Evolutionary conservation across 352 stramenopile species (phyloP), one percentile per base, ranked within the genome.

Genomic region (Globisporangium iwayamae): DNA sequence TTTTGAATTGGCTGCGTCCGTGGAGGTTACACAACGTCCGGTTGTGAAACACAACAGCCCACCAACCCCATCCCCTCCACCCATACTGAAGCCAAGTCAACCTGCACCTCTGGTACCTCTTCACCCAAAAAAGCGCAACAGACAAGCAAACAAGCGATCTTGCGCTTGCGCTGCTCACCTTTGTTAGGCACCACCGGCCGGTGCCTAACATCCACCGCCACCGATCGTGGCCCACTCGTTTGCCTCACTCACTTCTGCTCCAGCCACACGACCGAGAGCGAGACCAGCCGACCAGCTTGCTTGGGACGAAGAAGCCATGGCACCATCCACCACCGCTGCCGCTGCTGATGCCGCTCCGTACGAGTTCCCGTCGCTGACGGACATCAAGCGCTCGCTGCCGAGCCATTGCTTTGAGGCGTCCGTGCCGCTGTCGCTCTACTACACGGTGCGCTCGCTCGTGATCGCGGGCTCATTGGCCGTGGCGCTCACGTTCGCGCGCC

Each of bases 361-460:
- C 66, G 67, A 79, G 75, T 91, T 93, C 73, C 85, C 85, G 62
- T 82, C 78, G 45, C 78, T 93, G 30, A 91, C 81, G 65, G 81
- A 91, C 66, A 83, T 93, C 73, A 93, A 93, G 75, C 83, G 84
- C 43, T 73, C 81, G 65, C 76, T 93, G 47, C 85, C 85, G 18
- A 76, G 69, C 51, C 60, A 81, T 46, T 93, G 77, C 68, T 92
- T 93, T 51, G 85, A 92, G 66, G 84, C 85, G 25, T 90, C 82
- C 18, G 70, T 83, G 59, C 68, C 75, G 50, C 68, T 85, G 34
- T 93, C 85, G 63, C 70, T 93, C 59, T 88, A 92, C 68, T 92
- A 89, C 74, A 78, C 81, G 5, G 74, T 73, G 62, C 83, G 85
- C 14, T 76, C 73, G 56, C 68, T 90, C 54, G 66, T 68, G 50